Base-by-base conservation (phyloP, 352 stramenopile genomes). In the Elongisporangium undulatum region DNA sequence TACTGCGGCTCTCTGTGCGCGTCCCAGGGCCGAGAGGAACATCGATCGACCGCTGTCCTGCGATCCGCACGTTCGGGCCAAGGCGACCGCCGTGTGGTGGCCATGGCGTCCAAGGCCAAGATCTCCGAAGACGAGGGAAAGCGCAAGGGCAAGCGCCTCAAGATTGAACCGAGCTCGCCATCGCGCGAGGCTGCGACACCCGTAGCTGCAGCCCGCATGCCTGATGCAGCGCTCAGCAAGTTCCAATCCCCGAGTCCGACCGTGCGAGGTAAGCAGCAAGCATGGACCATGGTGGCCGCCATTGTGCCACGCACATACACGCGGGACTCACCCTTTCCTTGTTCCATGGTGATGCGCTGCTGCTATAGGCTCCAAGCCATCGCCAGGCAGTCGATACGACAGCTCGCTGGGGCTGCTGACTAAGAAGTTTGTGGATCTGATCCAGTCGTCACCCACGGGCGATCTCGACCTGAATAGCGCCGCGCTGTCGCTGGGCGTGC, bases 351-450 rank as follows among this genome's bases (percentile, higher is more conserved):
- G 29, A 41, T 41, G 29, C 8, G 29, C 29, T 41, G 29, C 29
- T 41, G 29, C 29, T n/a, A n/a, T n/a, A 41, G 29, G 29, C 29
- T 66, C 72, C 4, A 91, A 90, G 62, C 77, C 78, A 23, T 92
- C 87, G 22, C 77, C 85, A 21, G 87, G 77, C 4, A 95, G 86
- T 26, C 79, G 96, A 71, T 99, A 98, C 66, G 96, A 99, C 77
- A 98, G 89, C 53, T 98, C 95, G 4, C 79, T 99, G 15, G 95
- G 95, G 4, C 55, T 98, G 34, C 75, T 99, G 26, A 99, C 97
- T 2, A 98, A 98, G 64, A 97, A 98, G 62, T 99, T 99, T 74
- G 92, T 99, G 21, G 85, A 97, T 41, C 76, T 99, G 49, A 96
- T 99, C 49, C 85, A 97, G 69, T 87, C 75, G 51, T 82, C 81